phyloP scores from a whole-genome alignment of 768 basidiomycete genomes.

The Boletus pseudo-olivaceus region DNA sequence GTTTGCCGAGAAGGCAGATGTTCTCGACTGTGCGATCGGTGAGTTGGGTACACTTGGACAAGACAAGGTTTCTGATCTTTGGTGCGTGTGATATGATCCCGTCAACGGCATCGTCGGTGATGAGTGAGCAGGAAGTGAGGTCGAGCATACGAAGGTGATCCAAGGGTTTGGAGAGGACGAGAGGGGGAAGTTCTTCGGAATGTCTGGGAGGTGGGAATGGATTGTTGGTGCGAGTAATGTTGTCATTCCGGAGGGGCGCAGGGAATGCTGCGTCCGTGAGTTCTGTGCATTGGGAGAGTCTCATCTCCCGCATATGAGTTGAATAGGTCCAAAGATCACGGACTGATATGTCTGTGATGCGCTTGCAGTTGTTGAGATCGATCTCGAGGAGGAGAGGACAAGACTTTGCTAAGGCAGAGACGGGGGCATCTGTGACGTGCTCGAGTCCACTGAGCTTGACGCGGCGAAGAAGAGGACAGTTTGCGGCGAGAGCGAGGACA shows the following conservation, averaged over 20 bases:
- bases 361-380: slow-evolving; percentile 82
- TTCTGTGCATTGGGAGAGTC: slow-evolving; percentile 71
- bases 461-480: slow-evolving; percentile 76
- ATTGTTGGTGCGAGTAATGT: slow-evolving; percentile 37
- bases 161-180: slow-evolving; percentile 60
- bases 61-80: slow-evolving; percentile 79
- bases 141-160: slow-evolving; percentile 93
- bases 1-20: slow-evolving; percentile 84
- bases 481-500: slow-evolving; percentile 68
- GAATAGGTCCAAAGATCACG: slow-evolving; percentile 83
- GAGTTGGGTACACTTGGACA: slow-evolving; percentile 78
- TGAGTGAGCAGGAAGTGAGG: slow-evolving; percentile 74
- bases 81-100: slow-evolving; percentile 79
- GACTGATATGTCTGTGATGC: slow-evolving; percentile 71
- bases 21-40: slow-evolving; percentile 81
- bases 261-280: slow-evolving; percentile 89
- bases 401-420: slow-evolving; percentile 69
- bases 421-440: slow-evolving; percentile 68
- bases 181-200: slow-evolving; percentile 54
- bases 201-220: slow-evolving; percentile 39
- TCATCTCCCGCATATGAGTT: slow-evolving; percentile 85
- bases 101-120: slow-evolving; percentile 83
- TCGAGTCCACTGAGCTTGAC: slow-evolving; percentile 85
- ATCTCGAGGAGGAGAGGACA: slow-evolving; percentile 91
- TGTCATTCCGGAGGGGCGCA: slow-evolving; percentile 45